These are phyloP conservation scores for Termitomyces sp. DNA, from an alignment of 768 basidiomycete genomes.

Conservation along the genomic window DNA sequence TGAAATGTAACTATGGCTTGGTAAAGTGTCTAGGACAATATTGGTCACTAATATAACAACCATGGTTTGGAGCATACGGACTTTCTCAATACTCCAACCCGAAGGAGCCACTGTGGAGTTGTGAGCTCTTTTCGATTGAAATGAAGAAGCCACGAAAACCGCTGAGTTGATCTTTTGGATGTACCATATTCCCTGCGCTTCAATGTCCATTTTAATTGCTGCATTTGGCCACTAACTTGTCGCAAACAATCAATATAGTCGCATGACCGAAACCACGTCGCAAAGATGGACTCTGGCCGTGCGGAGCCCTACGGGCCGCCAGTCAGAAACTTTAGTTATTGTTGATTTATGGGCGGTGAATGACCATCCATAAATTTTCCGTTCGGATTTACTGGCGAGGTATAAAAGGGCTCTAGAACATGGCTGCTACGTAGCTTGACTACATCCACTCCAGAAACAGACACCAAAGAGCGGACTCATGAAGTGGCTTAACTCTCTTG, in stretches of 20 bases:
- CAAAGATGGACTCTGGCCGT: background rate
- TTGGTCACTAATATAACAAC: background rate
- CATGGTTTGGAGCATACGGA: background rate
- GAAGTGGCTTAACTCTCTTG: slow-evolving; percentile 18
- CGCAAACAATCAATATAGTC: background rate
- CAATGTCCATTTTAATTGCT: background rate
- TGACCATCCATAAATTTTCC: slow-evolving; percentile 1
- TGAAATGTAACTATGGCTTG: background rate
- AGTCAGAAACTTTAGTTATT: background rate
- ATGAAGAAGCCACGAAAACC: background rate
- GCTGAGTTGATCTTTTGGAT: background rate
- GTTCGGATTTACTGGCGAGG: background rate
- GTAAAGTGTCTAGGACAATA: background rate
- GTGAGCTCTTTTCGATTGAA: background rate
- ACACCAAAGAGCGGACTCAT: slow-evolving; percentile 1
- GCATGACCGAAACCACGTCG: background rate
- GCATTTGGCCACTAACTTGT: background rate
- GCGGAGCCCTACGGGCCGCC: slow-evolving; percentile 9
- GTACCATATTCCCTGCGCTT: background rate
- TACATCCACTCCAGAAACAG: background rate
- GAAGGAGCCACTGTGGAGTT: background rate
- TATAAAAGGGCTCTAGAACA: background rate
- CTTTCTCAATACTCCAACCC: background rate
- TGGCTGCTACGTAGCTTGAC: background rate
- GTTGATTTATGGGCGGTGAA: background rate